These are phyloP conservation scores for Cercospora janseana DNA, from an alignment of 2,329 filamentous ascomycete genomes.

Conservation along the genomic window DNA sequence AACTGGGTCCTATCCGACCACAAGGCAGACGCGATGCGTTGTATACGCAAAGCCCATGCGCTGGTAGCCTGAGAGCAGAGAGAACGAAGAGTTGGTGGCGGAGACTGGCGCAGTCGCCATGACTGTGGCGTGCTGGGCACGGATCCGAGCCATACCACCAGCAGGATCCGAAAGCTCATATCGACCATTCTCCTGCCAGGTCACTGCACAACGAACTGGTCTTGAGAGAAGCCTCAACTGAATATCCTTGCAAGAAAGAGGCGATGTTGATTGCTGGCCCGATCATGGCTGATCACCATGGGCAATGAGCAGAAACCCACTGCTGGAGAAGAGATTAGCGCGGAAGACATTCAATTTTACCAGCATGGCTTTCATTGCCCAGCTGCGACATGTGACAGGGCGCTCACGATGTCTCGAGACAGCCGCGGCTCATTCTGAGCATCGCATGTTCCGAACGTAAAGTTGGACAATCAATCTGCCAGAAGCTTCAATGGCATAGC, in stretches of 20 bases:
- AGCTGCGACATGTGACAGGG: neutral
- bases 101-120: slow-evolving; percentile 3
- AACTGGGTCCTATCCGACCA: neutral
- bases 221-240: too few relatives aligned
- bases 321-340: neutral
- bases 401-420: neutral
- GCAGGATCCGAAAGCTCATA: neutral
- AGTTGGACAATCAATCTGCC: neutral
- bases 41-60: neutral
- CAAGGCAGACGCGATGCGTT: neutral
- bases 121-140: neutral
- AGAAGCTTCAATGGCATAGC: neutral
- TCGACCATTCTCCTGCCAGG: neutral
- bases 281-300: too few relatives aligned
- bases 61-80: neutral
- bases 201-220: neutral
- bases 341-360: too few relatives aligned
- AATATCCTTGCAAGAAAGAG: too few relatives aligned
- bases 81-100: slow-evolving; percentile 3
- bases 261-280: too few relatives aligned
- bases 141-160: neutral
- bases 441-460: slow-evolving; percentile 1
- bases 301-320: too few relatives aligned
- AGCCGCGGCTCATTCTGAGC: neutral
- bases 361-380: too few relatives aligned